Evolutionary conservation across 2,329 filamentous ascomycete genomes (phyloP).

Genomic region (Pleochaeta shiraiana): DNA sequence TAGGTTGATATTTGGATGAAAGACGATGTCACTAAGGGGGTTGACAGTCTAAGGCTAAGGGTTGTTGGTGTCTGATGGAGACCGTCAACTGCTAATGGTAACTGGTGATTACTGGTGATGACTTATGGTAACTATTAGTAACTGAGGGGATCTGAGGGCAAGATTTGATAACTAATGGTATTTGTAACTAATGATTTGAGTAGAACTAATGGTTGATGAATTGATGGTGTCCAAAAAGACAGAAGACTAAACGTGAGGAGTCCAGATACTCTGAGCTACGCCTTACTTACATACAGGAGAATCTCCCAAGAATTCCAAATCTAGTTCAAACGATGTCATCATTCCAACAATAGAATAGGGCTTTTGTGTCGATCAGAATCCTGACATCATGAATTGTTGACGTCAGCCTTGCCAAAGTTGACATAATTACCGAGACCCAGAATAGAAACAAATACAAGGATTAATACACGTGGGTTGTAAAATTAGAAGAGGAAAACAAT

Average conservation of each 20-base stretch:
- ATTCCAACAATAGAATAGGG: no score
- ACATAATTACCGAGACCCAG: no score
- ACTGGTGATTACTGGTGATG: neutral
- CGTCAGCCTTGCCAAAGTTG: neutral
- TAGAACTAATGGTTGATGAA: no score
- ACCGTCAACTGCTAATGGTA: neutral
- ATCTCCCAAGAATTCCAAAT: neutral
- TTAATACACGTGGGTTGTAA: no score
- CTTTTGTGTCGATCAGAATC: neutral
- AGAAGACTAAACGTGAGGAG: neutral
- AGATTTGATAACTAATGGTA: no score
- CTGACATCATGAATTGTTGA: neutral
- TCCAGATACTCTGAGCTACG: neutral
- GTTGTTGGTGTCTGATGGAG: neutral
- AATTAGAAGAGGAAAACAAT: no score
- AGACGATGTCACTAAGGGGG: neutral
- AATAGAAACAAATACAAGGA: no score
- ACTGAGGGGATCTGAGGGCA: no score
- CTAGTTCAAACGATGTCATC: no score
- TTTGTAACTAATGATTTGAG: no score
- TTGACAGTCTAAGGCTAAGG: neutral
- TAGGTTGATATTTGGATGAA: no score
- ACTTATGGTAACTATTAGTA: no score
- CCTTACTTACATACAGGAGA: neutral
- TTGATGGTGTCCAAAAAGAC: neutral